Base-by-base conservation (phyloP, 495 filamentous ascomycete species). In the Mycothermus thermophilus region DNA sequence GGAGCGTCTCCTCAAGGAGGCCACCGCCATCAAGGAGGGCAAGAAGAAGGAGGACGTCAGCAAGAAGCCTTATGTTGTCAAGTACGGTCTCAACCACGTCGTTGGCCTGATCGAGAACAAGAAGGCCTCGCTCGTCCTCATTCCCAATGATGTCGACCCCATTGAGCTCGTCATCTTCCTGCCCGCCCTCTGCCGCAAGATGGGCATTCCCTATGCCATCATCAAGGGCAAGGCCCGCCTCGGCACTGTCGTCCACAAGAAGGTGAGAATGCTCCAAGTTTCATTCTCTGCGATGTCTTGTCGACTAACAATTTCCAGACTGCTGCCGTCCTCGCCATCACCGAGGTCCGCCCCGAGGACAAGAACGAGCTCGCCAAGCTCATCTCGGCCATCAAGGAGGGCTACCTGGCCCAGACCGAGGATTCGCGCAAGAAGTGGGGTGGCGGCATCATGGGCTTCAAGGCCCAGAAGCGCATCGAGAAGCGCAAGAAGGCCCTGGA, bases 21-120 rank as follows among this genome's bases (percentile, higher is more conserved):
- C 92, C 41, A 93, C 84, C 46, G 92, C 87, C 48, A 77, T 96
- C 58, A 72, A 80, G 58, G 85, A 96, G 62, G 92, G 92, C 63
- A 93, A 95, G 80, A 96, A 95, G 79, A 96, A 96, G 82, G 92
- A 96, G 74, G 90, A 95, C 59, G 87, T 92, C 54, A 80, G 74
- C 79, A 96, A 96, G 83, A 99, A 99, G 79, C 90, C 90, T 51
- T 96, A 94, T 66, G 70, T 80, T 53, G 90, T 88, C 74, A 96
- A 99, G 78, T 96, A 93, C 66, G 92, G 92, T 68, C 77, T 99
- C 51, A 99, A 99, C 77, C 92, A 99, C 73, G 90, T 99, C 52
- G 92, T 99, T 48, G 92, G 90, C 43, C 75, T 99, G 47, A 87
- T 99, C 59, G 92, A 99, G 80, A 96, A 95, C 74, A 99, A 96